Percentiles rank a stretch among this genome's conserved stretches.
Evolutionary conservation across 352 stramenopile species (phyloP).

Genomic region (Phytophthora boehmeriae): DNA sequence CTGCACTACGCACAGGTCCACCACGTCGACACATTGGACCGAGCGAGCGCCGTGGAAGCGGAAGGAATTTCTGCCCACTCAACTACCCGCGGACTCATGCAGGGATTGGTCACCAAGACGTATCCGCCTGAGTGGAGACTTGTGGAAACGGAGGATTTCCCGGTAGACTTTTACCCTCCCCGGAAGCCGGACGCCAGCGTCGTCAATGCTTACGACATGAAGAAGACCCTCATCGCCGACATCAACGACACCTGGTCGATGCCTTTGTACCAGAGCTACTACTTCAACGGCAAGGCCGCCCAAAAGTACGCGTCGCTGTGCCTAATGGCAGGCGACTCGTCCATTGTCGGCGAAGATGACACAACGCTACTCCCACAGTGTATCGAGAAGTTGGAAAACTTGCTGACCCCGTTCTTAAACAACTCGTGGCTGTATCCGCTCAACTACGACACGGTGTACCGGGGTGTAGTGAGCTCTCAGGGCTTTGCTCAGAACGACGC

Average conservation of each 20-base stretch:
- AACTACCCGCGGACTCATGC: constrained; percentile 64
- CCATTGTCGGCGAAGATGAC: not conserved
- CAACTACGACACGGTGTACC: constrained; percentile 5
- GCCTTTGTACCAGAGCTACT: not conserved
- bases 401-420: not conserved
- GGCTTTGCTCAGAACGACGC: not conserved
- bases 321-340: not conserved
- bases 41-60: constrained; percentile 39
- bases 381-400: not conserved
- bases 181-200: constrained; percentile 31
- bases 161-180: constrained; percentile 55
- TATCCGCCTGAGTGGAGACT: constrained; percentile 54
- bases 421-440: not conserved
- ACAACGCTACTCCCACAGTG: not conserved
- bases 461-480: constrained; percentile 1
- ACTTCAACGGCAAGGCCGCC: constrained; percentile 1
- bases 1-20: constrained; percentile 71
- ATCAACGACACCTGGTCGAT: constrained; percentile 6
- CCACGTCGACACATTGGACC: constrained; percentile 63
- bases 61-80: constrained; percentile 42
- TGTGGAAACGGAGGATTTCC: constrained; percentile 45
- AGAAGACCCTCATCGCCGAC: constrained; percentile 33
- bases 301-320: constrained; percentile 4
- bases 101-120: constrained; percentile 52
- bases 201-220: constrained; percentile 41